Evolutionary conservation across 148 eudicot genomes (phyloP).

Genomic region (Vaccinium macrocarpon): DNA sequence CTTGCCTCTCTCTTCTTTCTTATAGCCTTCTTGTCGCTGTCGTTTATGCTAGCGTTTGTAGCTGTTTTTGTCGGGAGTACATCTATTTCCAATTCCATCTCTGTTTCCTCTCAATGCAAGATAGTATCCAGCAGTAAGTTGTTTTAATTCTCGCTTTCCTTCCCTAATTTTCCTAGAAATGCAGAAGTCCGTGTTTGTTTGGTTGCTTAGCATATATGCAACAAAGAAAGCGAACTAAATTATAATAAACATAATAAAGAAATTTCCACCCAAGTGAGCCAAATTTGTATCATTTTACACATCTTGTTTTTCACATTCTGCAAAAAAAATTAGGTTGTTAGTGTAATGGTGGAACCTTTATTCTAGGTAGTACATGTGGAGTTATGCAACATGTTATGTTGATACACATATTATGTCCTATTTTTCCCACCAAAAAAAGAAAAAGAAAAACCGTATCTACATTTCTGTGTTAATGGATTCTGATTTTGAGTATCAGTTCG

Average conservation of each 20-base stretch:
- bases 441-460: too few species aligned
- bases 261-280: background rate
- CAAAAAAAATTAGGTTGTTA: background rate
- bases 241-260: background rate
- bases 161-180: background rate
- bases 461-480: background rate
- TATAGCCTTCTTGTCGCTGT: background rate
- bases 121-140: slow-evolving; percentile 13
- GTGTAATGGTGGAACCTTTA: background rate
- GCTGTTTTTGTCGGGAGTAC: slow-evolving; percentile 5
- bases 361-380: background rate
- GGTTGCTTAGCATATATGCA: background rate
- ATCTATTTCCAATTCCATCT: slow-evolving; percentile 13
- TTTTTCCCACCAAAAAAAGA: background rate
- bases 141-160: background rate
- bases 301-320: background rate
- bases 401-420: background rate
- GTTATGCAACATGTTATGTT: background rate
- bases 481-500: background rate
- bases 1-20: background rate
- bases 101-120: slow-evolving; percentile 15
- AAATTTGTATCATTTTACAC: background rate
- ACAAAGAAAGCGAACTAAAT: background rate
- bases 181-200: background rate
- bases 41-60: background rate